Base-by-base conservation (phyloP, 2,329 filamentous ascomycete genomes). In the Fusarium transvaalense region DNA sequence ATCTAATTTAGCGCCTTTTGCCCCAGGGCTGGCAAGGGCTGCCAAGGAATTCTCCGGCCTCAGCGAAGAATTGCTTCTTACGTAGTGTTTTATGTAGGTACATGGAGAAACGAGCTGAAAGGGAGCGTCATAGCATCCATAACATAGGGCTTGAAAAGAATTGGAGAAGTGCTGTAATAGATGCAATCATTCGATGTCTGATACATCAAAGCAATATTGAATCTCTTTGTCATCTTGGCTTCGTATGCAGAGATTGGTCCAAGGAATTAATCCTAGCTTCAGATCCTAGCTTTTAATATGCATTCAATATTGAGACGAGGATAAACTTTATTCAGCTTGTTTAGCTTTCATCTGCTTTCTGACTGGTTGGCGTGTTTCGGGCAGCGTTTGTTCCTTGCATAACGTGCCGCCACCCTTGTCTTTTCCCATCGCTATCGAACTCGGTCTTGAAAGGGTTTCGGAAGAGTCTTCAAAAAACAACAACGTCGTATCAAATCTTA, bases 351-450 rank as follows among this genome's bases (percentile, higher is more conserved):
- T 62, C 46, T 42, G 19, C n/a, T n/a, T 34, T n/a, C 45, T 58
- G 17, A 32, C 15, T 41, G 37, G 37, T 61, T 47, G 56, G 42
- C 37, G 47, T 57, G 63, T 51, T 31, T 55, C 58, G 29, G 29
- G 27, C 54, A 48, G 27, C 42, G 43, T 43, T 43, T 63, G 62
- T 64, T 56, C 62, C 66, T 70, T 69, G 66, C 66, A 64, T 61
- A 68, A 64, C 21, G 48, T 42, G 32, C 38, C 37, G 39, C 66
- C 58, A 42, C 35, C 47, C 66, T 45, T 13, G 25, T 37, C 35
- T 34, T 12, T 53, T 31, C 21, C 42, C 15, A 27, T 17, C 31
- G 32, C 41, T 34, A 35, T 57, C 47, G n/a, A 41, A 41, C 29
- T 43, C 55, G 29, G 29, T 50, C 21, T 35, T n/a, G 3, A 19